Base-by-base conservation (phyloP, 257 asterid species). In the Buddleja alternifolia region DNA sequence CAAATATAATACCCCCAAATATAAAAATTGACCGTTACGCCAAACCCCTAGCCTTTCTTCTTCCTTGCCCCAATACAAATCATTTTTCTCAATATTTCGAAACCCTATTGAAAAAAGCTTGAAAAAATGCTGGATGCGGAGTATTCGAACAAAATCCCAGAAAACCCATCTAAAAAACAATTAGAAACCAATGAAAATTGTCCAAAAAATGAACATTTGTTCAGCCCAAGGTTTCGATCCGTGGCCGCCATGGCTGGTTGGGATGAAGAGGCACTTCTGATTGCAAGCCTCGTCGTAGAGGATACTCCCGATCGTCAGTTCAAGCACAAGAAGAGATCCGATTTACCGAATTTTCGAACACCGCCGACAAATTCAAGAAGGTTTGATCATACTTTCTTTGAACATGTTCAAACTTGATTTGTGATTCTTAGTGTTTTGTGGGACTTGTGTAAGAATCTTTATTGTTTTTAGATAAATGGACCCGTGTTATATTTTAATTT, bases 241-340 rank as follows among this genome's bases (percentile, higher is more conserved):
- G 91, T 84, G 21, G 99, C 96, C 14, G 97, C 88, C 55, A 85
- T 88, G 99, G 99, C 99, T 29, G 99, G 99, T 55, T 93, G 99
- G 99, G 99, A 93, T 46, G 97, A 93, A 75, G 99, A 93, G 74
- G 86, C 99, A 9, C 90, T 93, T 63, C 74, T 90, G 54, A 21
- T 81, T 1, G 97, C 99, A 7, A 84, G 79, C 68, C 83, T 85
- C 59, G 76, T 89, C n/a, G 97, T 93, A 0, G 97, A 93, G 79
- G 99, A 93, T 61, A 93, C 96, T 7, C 99, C 99, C 14, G 97
- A 90, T 69, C 82, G 95, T 0, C 76, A 77, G 53, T 44, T 40
- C 41, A 88, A 81, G 65, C 87, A 75, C 15, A 89, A 78, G 87
- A 93, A 80, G 74, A 81, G 91, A 60, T 55, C 85, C 36, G 81